These are phyloP conservation scores for Clavulina sp. DNA, from an alignment of 768 basidiomycete species.

Conservation along the genomic window DNA sequence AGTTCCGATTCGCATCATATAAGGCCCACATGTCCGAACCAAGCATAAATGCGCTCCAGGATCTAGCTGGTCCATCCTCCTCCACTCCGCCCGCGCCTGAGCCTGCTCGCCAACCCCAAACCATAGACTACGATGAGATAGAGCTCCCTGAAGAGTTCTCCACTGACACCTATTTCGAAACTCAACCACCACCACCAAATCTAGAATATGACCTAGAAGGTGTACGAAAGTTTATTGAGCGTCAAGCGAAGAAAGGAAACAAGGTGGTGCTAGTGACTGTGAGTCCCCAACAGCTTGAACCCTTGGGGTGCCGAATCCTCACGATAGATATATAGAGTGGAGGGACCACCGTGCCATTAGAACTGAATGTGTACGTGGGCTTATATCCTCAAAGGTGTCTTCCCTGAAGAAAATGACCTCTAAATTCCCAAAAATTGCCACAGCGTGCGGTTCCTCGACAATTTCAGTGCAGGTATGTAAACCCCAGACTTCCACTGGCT, in stretches of 20 bases:
- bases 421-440: conserved; percentile 15
- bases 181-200: conserved; percentile 58
- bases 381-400: background rate
- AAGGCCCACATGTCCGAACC: too few species aligned
- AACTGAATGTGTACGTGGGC: conserved; percentile 88
- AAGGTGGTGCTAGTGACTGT: conserved; percentile 91
- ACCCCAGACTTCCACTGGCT: background rate
- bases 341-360: conserved; percentile 92
- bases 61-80: too few species aligned
- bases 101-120: too few species aligned
- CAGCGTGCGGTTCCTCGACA: conserved; percentile 95
- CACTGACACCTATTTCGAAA: conserved; percentile 78
- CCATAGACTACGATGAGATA: too few species aligned
- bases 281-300: conserved; percentile 17
- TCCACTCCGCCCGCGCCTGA: too few species aligned
- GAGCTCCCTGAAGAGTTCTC: conserved; percentile 57
- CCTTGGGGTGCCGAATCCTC: background rate
- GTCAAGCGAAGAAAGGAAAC: conserved; percentile 44
- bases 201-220: conserved; percentile 49
- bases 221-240: conserved; percentile 50
- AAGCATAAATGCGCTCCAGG: too few species aligned
- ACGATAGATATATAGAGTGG: conserved; percentile 49
- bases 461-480: conserved; percentile 78
- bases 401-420: background rate
- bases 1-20: too few species aligned